Evolutionary conservation across 2,329 filamentous ascomycete species (phyloP).

Genomic region (Fusarium heterosporum): DNA sequence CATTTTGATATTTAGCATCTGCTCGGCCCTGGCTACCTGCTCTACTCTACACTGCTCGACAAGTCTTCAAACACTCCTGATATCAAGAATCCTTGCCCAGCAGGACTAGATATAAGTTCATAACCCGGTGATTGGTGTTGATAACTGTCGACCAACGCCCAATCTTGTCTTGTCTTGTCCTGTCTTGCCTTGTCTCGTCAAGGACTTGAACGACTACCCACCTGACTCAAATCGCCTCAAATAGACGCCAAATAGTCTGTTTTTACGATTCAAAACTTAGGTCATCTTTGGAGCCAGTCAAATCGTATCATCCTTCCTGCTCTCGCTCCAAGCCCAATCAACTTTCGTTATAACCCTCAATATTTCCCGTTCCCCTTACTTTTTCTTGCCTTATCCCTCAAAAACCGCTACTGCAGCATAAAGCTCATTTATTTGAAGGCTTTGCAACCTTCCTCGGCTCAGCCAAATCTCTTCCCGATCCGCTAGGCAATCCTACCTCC

Average conservation of each 20-base stretch:
- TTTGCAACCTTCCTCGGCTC: conserved; percentile 20
- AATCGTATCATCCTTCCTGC: conserved; percentile 7
- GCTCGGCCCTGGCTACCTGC: conserved; percentile 28
- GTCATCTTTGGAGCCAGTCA: conserved; percentile 8
- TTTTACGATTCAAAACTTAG: conserved; percentile 24
- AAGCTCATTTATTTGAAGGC: conserved; percentile 7
- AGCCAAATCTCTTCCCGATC: conserved; percentile 37
- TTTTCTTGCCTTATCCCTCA: conserved; percentile 23
- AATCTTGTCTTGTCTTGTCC: conserved; percentile 5
- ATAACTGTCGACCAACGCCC: conserved; percentile 37
- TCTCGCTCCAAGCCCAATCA: conserved; percentile 10
- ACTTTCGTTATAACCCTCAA: conserved; percentile 3
- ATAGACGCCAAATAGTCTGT: conserved; percentile 22
- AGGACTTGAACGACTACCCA: conserved; percentile 16
- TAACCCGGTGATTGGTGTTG: conserved; percentile 26
- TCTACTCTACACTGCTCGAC: conserved; percentile 19
- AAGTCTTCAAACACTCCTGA: conserved; percentile 21
- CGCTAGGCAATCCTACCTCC: conserved; percentile 28
- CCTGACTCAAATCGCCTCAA: conserved; percentile 36
- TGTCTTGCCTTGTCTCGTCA: background rate
- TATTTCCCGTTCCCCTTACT: conserved; percentile 19
- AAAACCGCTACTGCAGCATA: conserved; percentile 5
- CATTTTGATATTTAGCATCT: conserved; percentile 39
- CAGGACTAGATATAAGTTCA: conserved; percentile 25
- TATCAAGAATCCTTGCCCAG: conserved; percentile 27